Percentiles rank a stretch among this genome's conserved stretches.
Evolutionary conservation across 1,139 yeast species (phyloP).

Genomic region (Meyerozyma carpophila): DNA sequence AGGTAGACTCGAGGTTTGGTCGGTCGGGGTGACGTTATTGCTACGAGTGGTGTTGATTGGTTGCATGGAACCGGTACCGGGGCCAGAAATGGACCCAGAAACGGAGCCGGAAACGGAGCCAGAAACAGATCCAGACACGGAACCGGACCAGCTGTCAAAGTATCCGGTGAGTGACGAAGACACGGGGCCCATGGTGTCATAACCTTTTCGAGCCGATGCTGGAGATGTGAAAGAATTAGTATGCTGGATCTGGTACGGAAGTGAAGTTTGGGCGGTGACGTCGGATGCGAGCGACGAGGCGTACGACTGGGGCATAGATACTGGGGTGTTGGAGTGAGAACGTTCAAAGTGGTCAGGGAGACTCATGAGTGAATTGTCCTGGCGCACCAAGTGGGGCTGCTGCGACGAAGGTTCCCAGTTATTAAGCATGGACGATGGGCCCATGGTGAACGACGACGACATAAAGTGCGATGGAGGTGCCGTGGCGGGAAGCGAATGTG

Average conservation of each 20-base stretch:
- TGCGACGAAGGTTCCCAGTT: neutral
- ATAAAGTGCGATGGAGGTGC: neutral
- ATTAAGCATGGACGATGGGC: neutral
- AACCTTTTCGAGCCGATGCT: neutral
- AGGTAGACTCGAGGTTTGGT: neutral
- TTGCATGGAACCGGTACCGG: neutral
- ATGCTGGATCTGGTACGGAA: slow-evolving; percentile 1
- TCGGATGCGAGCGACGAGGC: neutral
- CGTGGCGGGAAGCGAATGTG: slow-evolving; percentile 2
- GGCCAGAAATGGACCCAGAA: neutral
- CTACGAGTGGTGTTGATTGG: neutral
- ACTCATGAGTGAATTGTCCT: slow-evolving; percentile 1
- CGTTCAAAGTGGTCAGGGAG: slow-evolving; percentile 1
- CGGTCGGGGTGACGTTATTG: neutral
- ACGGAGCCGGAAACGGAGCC: neutral
- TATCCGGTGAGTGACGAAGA: neutral
- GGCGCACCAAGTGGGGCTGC: slow-evolving; percentile 1
- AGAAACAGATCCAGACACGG: neutral
- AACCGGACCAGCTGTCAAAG: neutral
- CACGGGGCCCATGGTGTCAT: neutral
- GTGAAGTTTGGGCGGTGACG: neutral
- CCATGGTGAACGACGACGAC: neutral
- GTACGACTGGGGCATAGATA: neutral
- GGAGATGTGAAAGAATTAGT: neutral
- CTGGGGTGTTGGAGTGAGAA: neutral